A percentile compares a stretch with the other conserved stretches of the same genome.
Conservation (phyloP, 208 protist species). For the Crithidia thermophila region DNA sequence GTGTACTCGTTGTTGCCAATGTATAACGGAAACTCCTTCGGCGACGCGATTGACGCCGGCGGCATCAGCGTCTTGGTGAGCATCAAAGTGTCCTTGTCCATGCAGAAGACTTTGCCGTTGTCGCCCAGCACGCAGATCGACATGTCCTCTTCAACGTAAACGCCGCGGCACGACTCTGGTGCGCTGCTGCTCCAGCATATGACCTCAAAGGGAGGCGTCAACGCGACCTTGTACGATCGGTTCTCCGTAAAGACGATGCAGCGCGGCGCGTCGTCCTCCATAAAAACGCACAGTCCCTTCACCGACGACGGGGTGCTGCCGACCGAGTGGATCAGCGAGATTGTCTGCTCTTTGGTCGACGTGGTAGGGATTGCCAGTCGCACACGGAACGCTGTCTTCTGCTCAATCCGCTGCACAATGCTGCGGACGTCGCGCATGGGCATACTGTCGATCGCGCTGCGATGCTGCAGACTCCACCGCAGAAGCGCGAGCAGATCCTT, state of each 20-base stretch:
- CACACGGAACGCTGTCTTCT: constrained; percentile 37
- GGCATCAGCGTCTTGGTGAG: constrained; percentile 26
- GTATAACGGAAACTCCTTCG: constrained; percentile 48
- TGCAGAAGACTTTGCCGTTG: constrained; percentile 39
- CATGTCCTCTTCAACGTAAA: constrained; percentile 42
- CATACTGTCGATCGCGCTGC: constrained; percentile 21
- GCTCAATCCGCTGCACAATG: constrained; percentile 52
- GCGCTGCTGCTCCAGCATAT: constrained; percentile 28
- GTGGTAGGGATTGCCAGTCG: constrained; percentile 50
- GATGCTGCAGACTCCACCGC: constrained; percentile 55
- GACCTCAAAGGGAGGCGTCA: constrained; percentile 25
- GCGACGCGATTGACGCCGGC: neutral
- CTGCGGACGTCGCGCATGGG: constrained; percentile 27
- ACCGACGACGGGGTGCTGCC: constrained; percentile 24
- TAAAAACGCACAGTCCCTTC: constrained; percentile 34
- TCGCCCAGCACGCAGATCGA: constrained; percentile 47
- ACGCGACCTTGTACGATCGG: constrained; percentile 30
- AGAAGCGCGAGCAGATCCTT: constrained; percentile 56
- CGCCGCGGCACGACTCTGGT: constrained; percentile 31
- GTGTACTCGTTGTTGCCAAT: constrained; percentile 56
- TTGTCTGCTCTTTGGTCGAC: constrained; percentile 35
- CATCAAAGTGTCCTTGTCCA: constrained; percentile 55
- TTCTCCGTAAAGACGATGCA: constrained; percentile 42
- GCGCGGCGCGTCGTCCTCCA: constrained; percentile 24
- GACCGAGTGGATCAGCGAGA: constrained; percentile 52